phyloP scores from a whole-genome alignment of 1,139 yeast genomes.

The Pichiaceae sp. region DNA sequence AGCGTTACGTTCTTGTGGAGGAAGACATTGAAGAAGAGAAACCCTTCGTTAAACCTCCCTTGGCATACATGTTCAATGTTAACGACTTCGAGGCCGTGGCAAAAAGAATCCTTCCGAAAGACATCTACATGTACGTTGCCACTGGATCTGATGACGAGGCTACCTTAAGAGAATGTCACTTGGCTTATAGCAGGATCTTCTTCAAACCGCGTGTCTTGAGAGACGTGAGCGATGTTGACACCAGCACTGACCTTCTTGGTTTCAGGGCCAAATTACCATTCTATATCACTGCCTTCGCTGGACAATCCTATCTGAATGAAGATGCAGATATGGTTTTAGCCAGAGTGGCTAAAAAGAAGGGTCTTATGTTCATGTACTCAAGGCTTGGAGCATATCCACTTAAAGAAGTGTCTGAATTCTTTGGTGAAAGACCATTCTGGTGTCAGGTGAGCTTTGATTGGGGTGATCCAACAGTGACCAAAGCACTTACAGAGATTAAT shows the following conservation, averaged over 20 bases:
- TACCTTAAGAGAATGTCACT: constrained; percentile 29
- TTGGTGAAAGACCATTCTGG: constrained; percentile 31
- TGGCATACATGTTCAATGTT: constrained; percentile 26
- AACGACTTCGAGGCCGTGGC: constrained; percentile 30
- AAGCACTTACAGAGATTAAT: constrained; percentile 28
- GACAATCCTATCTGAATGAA: constrained; percentile 54
- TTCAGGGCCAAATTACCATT: too few species aligned
- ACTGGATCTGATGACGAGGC: constrained; percentile 31
- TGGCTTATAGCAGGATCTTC: constrained; percentile 29
- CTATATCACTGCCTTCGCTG: constrained; percentile 61
- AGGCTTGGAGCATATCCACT: constrained; percentile 42
- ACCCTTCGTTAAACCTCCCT: too few species aligned
- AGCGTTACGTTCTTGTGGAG: too few species aligned
- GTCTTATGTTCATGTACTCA: constrained; percentile 42
- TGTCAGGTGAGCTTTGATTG: constrained; percentile 44
- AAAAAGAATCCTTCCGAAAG: constrained; percentile 23
- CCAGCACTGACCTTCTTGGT: too few species aligned
- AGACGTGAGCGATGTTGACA: constrained; percentile 30
- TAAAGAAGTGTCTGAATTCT: constrained; percentile 42
- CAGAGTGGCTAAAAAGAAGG: constrained; percentile 35
- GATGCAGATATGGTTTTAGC: constrained; percentile 53
- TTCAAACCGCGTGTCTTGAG: constrained; percentile 38
- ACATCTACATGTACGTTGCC: constrained; percentile 28
- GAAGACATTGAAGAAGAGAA: too few species aligned
- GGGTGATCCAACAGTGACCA: constrained; percentile 35